Conservation (phyloP, 2,329 filamentous ascomycete genomes). For the Sarocladium kiliense region DNA sequence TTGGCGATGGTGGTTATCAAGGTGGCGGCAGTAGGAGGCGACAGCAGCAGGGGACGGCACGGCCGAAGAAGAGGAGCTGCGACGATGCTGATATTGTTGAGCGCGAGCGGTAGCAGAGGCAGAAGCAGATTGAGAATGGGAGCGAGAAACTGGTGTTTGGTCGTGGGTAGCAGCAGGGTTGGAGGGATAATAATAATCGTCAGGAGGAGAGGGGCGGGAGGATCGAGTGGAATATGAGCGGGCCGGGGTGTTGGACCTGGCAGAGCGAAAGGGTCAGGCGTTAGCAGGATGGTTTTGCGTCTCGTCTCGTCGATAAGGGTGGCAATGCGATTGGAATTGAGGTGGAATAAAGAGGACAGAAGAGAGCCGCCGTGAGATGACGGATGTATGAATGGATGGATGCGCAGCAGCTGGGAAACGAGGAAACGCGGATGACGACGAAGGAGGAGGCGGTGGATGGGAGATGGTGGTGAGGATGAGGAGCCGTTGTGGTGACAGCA, state of each 20-base stretch:
- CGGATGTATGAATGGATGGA: neutral
- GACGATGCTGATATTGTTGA: conserved; percentile 5
- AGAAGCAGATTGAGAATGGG: conserved; percentile 7
- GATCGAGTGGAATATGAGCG: conserved; percentile 30
- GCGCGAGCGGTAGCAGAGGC: conserved; percentile 1
- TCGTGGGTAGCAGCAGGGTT: conserved; percentile 2
- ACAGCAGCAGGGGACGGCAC: neutral
- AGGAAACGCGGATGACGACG: neutral
- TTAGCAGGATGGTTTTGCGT: neutral
- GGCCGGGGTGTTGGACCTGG: conserved; percentile 17
- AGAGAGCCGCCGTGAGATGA: neutral
- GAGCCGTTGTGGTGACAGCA: neutral
- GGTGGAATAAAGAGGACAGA: neutral
- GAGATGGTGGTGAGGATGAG: neutral
- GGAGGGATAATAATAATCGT: conserved; percentile 9
- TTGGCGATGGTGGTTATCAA: conserved; percentile 7
- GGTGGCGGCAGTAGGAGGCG: conserved; percentile 3
- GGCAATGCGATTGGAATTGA: neutral
- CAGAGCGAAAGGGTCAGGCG: neutral
- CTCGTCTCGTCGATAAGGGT: conserved; percentile 12
- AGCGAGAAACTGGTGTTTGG: conserved; percentile 5
- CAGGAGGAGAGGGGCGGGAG: conserved; percentile 20
- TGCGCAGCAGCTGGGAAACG: neutral
- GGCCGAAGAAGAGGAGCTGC: neutral
- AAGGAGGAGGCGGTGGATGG: neutral